phyloP scores from a whole-genome alignment of 169 alveolate genomes.

The Eimeria maxima region DNA sequence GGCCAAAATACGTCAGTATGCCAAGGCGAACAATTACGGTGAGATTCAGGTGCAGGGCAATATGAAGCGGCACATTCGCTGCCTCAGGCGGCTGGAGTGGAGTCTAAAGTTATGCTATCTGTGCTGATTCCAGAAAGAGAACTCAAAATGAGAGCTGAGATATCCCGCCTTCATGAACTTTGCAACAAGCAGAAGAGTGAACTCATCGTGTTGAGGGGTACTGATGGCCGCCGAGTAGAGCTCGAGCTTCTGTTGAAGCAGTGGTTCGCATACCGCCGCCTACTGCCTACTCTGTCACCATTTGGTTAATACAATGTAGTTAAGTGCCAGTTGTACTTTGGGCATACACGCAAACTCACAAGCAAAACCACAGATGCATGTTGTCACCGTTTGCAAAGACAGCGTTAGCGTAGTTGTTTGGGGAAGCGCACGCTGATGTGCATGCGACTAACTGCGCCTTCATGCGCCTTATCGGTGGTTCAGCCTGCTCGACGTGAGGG shows the following conservation, averaged over 20 bases:
- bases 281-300: not conserved
- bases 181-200: conserved; percentile 64
- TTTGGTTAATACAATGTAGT: not conserved
- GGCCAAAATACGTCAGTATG: conserved; percentile 42
- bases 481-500: conserved; percentile 55
- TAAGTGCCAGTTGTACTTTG: not conserved
- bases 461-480: not conserved
- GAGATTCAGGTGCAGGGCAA: not conserved
- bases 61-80: not conserved
- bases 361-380: not conserved
- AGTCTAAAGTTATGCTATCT: not conserved
- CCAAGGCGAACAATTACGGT: conserved; percentile 64
- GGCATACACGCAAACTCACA: not conserved
- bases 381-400: not conserved
- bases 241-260: conserved; percentile 71
- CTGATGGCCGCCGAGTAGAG: conserved; percentile 71
- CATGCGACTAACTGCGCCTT: not conserved
- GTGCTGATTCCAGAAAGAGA: conserved; percentile 51
- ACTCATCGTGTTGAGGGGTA: conserved; percentile 29
- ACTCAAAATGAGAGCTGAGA: conserved; percentile 47
- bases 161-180: conserved; percentile 63
- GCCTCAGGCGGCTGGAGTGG: not conserved
- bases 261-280: conserved; percentile 15
- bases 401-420: not conserved
- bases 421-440: not conserved